Base-by-base conservation (phyloP, 768 basidiomycete genomes). In the Strobilomyces dryophilus region DNA sequence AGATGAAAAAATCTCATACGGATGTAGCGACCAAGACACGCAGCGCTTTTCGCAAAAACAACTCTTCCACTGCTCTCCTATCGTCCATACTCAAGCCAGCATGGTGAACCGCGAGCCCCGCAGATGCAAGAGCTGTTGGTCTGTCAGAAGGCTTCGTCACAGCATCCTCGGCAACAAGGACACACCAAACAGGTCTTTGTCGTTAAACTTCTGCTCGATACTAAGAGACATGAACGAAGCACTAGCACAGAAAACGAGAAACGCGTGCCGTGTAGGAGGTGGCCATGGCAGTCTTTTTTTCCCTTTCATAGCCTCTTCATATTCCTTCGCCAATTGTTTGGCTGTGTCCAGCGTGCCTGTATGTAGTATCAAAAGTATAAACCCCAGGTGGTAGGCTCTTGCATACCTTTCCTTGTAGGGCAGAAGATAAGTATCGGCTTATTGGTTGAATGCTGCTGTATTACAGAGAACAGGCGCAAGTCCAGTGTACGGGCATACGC, bases 381-480 rank as follows among this genome's bases (percentile, higher is more conserved):
- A 50, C 14, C 8, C 10, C 15, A 47, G 11, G 6, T 37, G 47
- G 35, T 32, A n/a, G 45, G 47, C 53, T 56, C 45, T 39, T 29
- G 14, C 18, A 47, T 37, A 87, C 92, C 86, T 76, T 89, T 94
- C 59, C 95, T 79, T 2, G 95, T 98, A 17, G 91, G 76, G 57
- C 86, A 88, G 65, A 99, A 99, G 8, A 98, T 71, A 45, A 99
- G 71, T 17, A 92, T 87, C 0, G 95, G 93, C 66, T 94, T 95
- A 27, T 87, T 83, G 14, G 76, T 72, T 0, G 87, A 82, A 62
- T 94, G 83, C 58, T 83, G 74, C 56, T 85, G 81, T 53, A 98
- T 74, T n/a, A 87, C 66, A 0, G 76, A 62, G 62, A 87, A 95
- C 9, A 98, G 67, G 55, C 82, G 87, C 61, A 70, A 78, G 64